Evolutionary conservation across 768 basidiomycete species (phyloP).

Genomic region (Hygrophorus pudorinus): DNA sequence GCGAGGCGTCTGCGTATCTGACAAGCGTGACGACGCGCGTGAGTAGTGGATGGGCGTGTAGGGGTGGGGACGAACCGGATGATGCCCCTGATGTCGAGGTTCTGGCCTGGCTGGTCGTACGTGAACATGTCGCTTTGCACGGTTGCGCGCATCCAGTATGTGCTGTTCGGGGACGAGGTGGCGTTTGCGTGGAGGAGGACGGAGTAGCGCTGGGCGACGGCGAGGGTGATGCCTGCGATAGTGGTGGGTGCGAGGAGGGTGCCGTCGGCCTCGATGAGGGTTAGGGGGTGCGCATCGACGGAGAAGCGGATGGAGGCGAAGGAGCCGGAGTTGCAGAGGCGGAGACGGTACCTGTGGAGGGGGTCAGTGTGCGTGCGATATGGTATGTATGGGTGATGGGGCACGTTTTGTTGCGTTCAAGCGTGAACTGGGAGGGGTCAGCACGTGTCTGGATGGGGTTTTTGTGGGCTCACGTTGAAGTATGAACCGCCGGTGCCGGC

Average conservation of each 20-base stretch:
- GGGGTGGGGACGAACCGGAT: too few relatives aligned
- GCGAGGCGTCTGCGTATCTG: too few relatives aligned
- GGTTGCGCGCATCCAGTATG: background rate
- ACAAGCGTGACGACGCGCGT: too few relatives aligned
- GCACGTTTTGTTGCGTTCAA: slow-evolving; percentile 9
- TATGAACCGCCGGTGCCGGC: too few relatives aligned
- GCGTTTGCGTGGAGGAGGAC: slow-evolving; percentile 23
- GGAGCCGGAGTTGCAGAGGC: slow-evolving; percentile 36
- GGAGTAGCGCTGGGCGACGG: slow-evolving; percentile 42
- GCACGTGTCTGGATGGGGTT: too few relatives aligned
- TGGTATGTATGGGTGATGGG: slow-evolving; percentile 29
- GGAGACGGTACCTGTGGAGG: slow-evolving; percentile 30
- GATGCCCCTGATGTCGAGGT: too few relatives aligned
- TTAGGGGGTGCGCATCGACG: slow-evolving; percentile 35
- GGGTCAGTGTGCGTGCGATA: slow-evolving; percentile 15
- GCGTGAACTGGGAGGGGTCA: background rate
- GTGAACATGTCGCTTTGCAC: too few relatives aligned
- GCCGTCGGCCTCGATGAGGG: slow-evolving; percentile 40
- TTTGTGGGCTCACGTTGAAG: too few relatives aligned
- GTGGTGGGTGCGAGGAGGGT: slow-evolving; percentile 27
- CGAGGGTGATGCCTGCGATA: slow-evolving; percentile 30
- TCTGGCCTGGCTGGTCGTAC: too few relatives aligned
- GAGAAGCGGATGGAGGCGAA: slow-evolving; percentile 36
- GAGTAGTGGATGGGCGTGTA: too few relatives aligned
- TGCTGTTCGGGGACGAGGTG: background rate